Evolutionary conservation across 306 rosid genomes (phyloP), one percentile per base, ranked within the genome.

Genomic region (Malus sylvestris): DNA sequence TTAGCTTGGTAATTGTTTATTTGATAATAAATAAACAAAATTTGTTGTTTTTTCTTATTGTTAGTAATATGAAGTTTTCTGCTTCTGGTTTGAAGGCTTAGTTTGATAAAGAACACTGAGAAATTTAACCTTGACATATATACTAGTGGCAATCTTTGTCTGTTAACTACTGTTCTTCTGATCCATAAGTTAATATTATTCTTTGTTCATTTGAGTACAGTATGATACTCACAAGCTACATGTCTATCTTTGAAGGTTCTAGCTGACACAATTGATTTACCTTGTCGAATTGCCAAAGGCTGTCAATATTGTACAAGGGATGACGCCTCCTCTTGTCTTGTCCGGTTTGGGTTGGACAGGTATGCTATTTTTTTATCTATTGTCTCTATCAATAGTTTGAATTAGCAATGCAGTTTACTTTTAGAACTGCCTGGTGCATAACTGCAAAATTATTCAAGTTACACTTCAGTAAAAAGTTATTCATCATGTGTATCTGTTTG

Each of bases 231-330:
- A 35, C 66, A 67, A 66, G 23, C 67, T 80, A 44, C 65, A 51
- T 77, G 33, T 77, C 72, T 74, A 74, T 79, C 67, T 84, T 73
- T 85, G 85, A 86, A 96, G 99, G 97, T 93, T 38, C 90, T 96
- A 77, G 97, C 99, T 42, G 98, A 96, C 30, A 75, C 87, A 73
- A 92, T 96, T 68, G 89, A 89, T 73, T 79, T 96, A 76, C 98
- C 99, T 0, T 96, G 99, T 85, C 98, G 99, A 82, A 91, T 96
- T 82, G 98, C 98, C 71, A 96, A 85, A 86, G 99, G 99, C 66
- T 96, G 99, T 86, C 93, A 91, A 85, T 89, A 91, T 83, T 96
- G 99, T 82, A 83, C 81, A 66, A 81, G 93, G 83, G 89, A 86
- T 73, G 93, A 96, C 86, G 92, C 98, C 68, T 83, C 98, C 80